These are phyloP conservation scores for Mariannaea sp. DNA, from an alignment of 2,329 filamentous ascomycete species.

Conservation along the genomic window DNA sequence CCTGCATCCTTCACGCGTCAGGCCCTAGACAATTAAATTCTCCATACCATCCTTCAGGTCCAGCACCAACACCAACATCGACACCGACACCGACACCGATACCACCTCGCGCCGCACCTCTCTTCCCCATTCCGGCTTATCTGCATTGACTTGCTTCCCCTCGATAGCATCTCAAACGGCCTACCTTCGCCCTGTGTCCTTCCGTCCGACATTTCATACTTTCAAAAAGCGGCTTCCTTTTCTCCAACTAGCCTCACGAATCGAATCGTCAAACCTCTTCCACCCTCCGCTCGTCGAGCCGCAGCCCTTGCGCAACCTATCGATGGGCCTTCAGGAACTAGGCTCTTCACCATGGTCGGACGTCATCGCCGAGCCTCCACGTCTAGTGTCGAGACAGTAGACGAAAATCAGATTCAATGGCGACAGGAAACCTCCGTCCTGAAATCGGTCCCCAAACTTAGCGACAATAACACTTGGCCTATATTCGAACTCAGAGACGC, in stretches of 20 bases:
- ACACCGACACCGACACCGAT: no score
- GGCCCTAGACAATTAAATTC: no score
- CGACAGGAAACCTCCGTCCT: conserved; percentile 44
- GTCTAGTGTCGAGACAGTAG: conserved; percentile 51
- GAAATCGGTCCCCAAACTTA: conserved; percentile 32
- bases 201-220: no score
- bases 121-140: not conserved
- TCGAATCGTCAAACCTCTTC: not conserved
- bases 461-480: conserved; percentile 59
- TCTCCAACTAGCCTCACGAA: no score
- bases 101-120: not conserved
- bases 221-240: no score
- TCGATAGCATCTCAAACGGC: no score
- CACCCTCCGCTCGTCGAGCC: not conserved
- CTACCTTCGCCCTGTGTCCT: no score
- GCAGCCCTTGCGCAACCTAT: not conserved
- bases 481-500: conserved; percentile 66
- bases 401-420: conserved; percentile 44
- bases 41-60: not conserved
- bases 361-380: conserved; percentile 50
- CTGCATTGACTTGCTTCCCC: no score
- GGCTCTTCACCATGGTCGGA: conserved; percentile 45
- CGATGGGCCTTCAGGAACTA: conserved; percentile 23
- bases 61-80: not conserved
- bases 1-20: not conserved